Conservation (phyloP, 768 basidiomycete genomes). For the Asterophora parasitica region DNA sequence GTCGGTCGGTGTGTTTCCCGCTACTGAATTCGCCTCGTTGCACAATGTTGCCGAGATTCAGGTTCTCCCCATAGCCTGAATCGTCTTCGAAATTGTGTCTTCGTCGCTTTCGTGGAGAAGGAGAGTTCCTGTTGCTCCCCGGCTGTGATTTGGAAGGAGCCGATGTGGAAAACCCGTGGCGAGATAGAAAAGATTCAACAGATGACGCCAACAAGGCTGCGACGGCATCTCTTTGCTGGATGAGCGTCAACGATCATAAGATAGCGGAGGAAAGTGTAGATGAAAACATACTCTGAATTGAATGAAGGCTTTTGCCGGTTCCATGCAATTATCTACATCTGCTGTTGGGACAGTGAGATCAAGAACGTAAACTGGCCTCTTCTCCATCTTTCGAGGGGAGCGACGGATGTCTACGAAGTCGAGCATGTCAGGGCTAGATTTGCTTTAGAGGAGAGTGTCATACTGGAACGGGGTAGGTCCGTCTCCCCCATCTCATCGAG, state of each 20-base stretch:
- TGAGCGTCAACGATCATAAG: conserved; percentile 6
- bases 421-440: conserved; percentile 11
- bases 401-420: conserved; percentile 47
- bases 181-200: conserved; percentile 57
- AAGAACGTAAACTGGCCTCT: conserved; percentile 79
- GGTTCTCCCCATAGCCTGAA: conserved; percentile 30
- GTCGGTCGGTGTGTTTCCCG: background rate
- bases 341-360: conserved; percentile 63
- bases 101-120: conserved; percentile 49
- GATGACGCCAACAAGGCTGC: conserved; percentile 51
- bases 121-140: background rate
- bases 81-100: conserved; percentile 34
- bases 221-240: conserved; percentile 57
- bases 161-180: conserved; percentile 50
- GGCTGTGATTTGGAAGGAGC: conserved; percentile 14
- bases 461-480: conserved; percentile 40
- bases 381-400: conserved; percentile 76
- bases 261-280: conserved; percentile 1
- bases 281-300: conserved; percentile 21
- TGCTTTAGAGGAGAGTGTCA: conserved; percentile 5
- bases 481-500: conserved; percentile 61
- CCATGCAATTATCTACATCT: conserved; percentile 72
- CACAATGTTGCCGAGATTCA: background rate
- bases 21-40: background rate
- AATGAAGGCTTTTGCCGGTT: conserved; percentile 69